phyloP scores from a whole-genome alignment of 169 alveolate species.

The Besnoitia besnoiti region DNA sequence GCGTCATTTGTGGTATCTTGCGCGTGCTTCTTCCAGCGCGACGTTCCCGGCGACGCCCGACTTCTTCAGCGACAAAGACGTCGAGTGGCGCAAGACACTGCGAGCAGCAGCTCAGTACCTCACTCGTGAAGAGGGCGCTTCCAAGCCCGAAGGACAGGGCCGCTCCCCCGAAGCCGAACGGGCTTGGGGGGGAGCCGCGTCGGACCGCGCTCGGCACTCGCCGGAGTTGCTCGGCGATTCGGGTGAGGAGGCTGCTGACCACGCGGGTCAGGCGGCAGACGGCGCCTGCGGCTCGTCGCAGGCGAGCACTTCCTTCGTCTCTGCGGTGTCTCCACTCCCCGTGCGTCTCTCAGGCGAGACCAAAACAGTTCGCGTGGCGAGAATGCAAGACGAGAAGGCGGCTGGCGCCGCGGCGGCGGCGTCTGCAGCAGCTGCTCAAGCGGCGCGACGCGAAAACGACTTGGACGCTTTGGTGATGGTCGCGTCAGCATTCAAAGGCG shows the following conservation, averaged over 20 bases:
- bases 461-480: neutral
- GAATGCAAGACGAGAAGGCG: neutral
- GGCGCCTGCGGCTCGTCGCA: neutral
- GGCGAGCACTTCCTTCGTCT: neutral
- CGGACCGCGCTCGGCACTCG: no score
- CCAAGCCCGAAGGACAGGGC: neutral
- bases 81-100: neutral
- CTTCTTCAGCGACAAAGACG: slow-evolving; percentile 29
- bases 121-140: neutral
- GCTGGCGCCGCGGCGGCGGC: slow-evolving; percentile 2
- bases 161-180: no score
- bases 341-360: neutral
- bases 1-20: neutral
- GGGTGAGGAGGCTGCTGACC: no score
- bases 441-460: neutral
- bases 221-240: no score
- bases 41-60: neutral
- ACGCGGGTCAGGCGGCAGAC: no score
- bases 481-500: neutral
- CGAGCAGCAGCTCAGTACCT: slow-evolving; percentile 18
- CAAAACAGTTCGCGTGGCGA: neutral
- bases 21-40: neutral
- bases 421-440: neutral
- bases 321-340: slow-evolving; percentile 4
- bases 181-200: no score